Conservation (phyloP, 2,329 filamentous ascomycete species). For the Epicoccum nigrum region DNA sequence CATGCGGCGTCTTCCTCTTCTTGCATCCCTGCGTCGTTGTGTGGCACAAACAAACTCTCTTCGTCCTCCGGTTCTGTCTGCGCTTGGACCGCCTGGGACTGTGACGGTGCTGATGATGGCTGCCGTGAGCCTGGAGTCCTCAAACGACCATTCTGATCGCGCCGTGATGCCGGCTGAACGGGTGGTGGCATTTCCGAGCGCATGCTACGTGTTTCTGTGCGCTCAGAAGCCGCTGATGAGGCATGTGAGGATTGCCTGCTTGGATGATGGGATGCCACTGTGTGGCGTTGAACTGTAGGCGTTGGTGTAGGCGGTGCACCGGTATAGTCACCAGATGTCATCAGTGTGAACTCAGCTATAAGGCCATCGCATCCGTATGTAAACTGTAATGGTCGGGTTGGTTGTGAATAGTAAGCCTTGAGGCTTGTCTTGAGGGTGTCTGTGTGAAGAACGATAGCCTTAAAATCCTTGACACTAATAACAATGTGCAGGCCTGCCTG, state of each 20-base stretch:
- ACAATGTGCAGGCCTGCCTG: constrained; percentile 79
- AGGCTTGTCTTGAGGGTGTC: constrained; percentile 71
- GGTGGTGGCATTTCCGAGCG: constrained; percentile 53
- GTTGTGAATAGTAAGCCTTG: constrained; percentile 72
- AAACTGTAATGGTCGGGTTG: constrained; percentile 74
- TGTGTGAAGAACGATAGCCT: constrained; percentile 77
- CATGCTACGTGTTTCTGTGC: constrained; percentile 27
- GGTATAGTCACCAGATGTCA: constrained; percentile 74
- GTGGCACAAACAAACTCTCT: constrained; percentile 73
- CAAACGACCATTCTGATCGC: constrained; percentile 34
- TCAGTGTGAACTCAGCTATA: constrained; percentile 77
- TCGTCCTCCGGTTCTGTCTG: constrained; percentile 59
- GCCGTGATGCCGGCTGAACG: constrained; percentile 39
- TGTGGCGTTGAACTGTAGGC: constrained; percentile 48
- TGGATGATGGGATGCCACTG: constrained; percentile 47
- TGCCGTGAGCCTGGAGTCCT: constrained; percentile 37
- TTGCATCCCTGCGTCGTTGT: constrained; percentile 60
- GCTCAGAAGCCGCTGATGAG: constrained; percentile 30
- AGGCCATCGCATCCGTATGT: constrained; percentile 72
- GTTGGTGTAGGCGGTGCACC: constrained; percentile 48
- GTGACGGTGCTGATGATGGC: constrained; percentile 20
- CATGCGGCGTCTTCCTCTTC: constrained; percentile 70
- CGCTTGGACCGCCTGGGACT: constrained; percentile 12
- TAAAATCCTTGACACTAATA: constrained; percentile 83
- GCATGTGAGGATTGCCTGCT: constrained; percentile 43